Evolutionary conservation across 306 rosid genomes (phyloP).

Genomic region (Sphenostylis stenocarpa): DNA sequence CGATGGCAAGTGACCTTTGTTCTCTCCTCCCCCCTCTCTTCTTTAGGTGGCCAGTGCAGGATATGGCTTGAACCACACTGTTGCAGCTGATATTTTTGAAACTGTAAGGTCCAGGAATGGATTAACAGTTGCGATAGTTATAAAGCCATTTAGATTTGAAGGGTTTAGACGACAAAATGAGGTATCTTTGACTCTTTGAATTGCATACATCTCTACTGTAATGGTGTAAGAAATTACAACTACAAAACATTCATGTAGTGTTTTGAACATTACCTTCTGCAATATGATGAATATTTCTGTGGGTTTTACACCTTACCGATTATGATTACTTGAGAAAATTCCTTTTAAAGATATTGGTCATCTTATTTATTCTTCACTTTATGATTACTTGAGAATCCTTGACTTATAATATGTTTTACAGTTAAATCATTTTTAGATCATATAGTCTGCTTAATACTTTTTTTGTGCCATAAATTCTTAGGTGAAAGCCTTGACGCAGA

Average conservation of each 20-base stretch:
- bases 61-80: constrained; percentile 68
- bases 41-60: constrained; percentile 95
- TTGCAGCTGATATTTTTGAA: constrained; percentile 64
- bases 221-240: constrained; percentile 11
- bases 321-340: neutral
- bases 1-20: neutral
- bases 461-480: constrained; percentile 42
- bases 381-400: constrained; percentile 11
- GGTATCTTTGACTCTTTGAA: constrained; percentile 47
- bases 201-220: neutral
- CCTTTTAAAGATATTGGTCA: neutral
- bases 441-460: constrained; percentile 17
- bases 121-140: constrained; percentile 62
- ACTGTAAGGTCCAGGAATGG: constrained; percentile 68
- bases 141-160: constrained; percentile 95
- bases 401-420: constrained; percentile 15
- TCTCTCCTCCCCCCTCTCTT: constrained; percentile 7
- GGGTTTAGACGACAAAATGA: constrained; percentile 84
- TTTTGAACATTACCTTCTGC: constrained; percentile 7
- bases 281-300: constrained; percentile 21
- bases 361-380: constrained; percentile 1
- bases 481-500: constrained; percentile 69
- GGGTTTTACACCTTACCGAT: constrained; percentile 3
- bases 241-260: neutral
- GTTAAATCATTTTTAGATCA: neutral